Evolutionary conservation across 2,329 filamentous ascomycete genomes (phyloP).

Genomic region (Aplosporella prunicola): DNA sequence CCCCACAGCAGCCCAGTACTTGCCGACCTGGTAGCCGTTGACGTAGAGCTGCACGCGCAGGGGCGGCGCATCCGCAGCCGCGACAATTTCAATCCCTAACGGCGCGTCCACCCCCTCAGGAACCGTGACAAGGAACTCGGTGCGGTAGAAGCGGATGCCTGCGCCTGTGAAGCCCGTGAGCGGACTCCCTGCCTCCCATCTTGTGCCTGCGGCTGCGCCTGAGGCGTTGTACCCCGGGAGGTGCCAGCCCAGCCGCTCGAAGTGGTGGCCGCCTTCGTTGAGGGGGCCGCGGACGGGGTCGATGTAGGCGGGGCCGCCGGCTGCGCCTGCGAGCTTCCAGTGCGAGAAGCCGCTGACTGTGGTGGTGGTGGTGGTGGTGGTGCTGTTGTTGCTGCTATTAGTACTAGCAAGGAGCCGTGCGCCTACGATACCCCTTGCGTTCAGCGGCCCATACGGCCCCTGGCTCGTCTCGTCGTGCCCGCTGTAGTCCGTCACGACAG

Average conservation of each 20-base stretch:
- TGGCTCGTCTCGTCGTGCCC: constrained; percentile 48
- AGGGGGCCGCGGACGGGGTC: constrained; percentile 48
- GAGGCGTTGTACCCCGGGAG: constrained; percentile 46
- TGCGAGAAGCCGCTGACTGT: constrained; percentile 13
- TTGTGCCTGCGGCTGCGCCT: no score
- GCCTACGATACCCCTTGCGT: constrained; percentile 44
- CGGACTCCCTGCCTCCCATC: constrained; percentile 32
- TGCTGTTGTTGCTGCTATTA: no score
- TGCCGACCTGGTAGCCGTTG: constrained; percentile 52
- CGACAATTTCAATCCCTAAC: constrained; percentile 45
- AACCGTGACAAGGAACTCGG: constrained; percentile 41
- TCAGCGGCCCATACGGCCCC: constrained; percentile 39
- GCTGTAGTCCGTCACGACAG: constrained; percentile 52
- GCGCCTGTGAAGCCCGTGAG: constrained; percentile 38
- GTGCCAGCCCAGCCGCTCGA: constrained; percentile 51
- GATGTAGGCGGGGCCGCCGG: constrained; percentile 35
- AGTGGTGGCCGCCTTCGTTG: constrained; percentile 50
- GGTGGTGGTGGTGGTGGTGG: constrained; percentile 14
- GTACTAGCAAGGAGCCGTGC: constrained; percentile 38
- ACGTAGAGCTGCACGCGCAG: constrained; percentile 48
- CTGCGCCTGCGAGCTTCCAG: constrained; percentile 52
- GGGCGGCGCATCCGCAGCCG: constrained; percentile 35
- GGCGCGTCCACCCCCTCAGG: constrained; percentile 46
- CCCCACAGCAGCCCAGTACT: constrained; percentile 51
- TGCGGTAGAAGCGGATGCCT: constrained; percentile 49